Conservation (phyloP, 2,329 filamentous ascomycete species). For the Pezizomycotina sp. region DNA sequence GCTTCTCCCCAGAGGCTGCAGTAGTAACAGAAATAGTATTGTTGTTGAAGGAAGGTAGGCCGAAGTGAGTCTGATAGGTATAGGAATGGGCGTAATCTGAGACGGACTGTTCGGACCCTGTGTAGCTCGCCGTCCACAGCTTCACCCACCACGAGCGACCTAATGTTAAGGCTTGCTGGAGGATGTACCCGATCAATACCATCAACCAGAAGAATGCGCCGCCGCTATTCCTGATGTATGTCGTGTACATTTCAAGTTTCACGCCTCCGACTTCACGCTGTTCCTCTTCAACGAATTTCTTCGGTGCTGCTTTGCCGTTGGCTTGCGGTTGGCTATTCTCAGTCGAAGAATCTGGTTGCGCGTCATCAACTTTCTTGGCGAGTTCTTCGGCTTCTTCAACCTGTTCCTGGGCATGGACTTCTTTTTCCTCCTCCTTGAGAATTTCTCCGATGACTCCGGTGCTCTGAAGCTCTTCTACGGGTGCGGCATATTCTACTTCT, state of each 20-base stretch:
- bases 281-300: constrained; percentile 65
- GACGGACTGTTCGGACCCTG: constrained; percentile 2
- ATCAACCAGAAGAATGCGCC: constrained; percentile 27
- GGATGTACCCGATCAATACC: constrained; percentile 20
- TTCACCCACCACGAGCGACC: constrained; percentile 24
- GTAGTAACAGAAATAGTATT: too few species aligned
- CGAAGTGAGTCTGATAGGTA: constrained; percentile 30
- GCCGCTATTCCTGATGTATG: constrained; percentile 51
- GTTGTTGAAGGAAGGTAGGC: too few species aligned
- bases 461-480: constrained; percentile 41
- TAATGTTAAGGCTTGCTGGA: constrained; percentile 18
- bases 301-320: constrained; percentile 30
- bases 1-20: constrained; percentile 26
- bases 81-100: constrained; percentile 21
- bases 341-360: constrained; percentile 1
- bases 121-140: constrained; percentile 22
- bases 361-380: too few species aligned
- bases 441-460: constrained; percentile 32
- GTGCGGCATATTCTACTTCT: constrained; percentile 45
- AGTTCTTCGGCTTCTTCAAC: too few species aligned
- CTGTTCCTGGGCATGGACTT: constrained; percentile 20
- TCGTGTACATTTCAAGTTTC: constrained; percentile 47
- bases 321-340: constrained; percentile 22
- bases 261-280: constrained; percentile 53
- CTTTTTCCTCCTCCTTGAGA: constrained; percentile 28